phyloP scores from a whole-genome alignment of 2,329 filamentous ascomycete genomes.

The Fusarium proliferatum region DNA sequence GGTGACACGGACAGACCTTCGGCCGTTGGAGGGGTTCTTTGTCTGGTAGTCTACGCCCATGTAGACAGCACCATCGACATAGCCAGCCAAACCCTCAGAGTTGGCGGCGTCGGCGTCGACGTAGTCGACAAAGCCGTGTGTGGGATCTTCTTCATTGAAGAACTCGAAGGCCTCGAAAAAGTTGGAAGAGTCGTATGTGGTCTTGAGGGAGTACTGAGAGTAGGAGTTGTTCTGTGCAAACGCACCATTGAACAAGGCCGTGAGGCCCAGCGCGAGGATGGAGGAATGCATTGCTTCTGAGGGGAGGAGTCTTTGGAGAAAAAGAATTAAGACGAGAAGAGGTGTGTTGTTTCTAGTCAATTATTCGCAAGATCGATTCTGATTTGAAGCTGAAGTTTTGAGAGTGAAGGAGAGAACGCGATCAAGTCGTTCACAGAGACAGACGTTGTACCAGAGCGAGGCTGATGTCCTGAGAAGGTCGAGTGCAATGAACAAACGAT shows the following conservation, averaged over 20 bases:
- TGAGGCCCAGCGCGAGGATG: conserved; percentile 43
- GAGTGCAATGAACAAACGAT: not conserved
- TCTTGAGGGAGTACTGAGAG: conserved; percentile 58
- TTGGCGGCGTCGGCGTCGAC: conserved; percentile 69
- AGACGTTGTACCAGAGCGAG: not conserved
- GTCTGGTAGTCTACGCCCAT: conserved; percentile 76
- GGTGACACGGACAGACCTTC: conserved; percentile 75
- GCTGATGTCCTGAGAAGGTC: not conserved
- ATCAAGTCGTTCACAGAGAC: conserved; percentile 18
- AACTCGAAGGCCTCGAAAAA: conserved; percentile 69
- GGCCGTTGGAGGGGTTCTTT: conserved; percentile 66
- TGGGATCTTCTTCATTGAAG: conserved; percentile 72
- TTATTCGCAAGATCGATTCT: conserved; percentile 3
- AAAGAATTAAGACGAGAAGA: not conserved
- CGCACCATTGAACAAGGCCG: conserved; percentile 45
- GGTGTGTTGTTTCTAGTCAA: not conserved
- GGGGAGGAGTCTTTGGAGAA: not conserved
- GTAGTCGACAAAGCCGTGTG: conserved; percentile 79
- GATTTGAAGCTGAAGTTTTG: conserved; percentile 9
- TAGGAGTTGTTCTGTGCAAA: conserved; percentile 38
- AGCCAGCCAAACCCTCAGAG: conserved; percentile 67
- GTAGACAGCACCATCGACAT: conserved; percentile 66
- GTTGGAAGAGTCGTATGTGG: conserved; percentile 62
- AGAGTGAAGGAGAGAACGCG: not conserved
- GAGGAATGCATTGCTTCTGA: conserved; percentile 42